Percentiles rank a stretch among this genome's conserved stretches.
Evolutionary conservation across 768 basidiomycete species (phyloP).

Genomic region (Psilocybe cubensis): DNA sequence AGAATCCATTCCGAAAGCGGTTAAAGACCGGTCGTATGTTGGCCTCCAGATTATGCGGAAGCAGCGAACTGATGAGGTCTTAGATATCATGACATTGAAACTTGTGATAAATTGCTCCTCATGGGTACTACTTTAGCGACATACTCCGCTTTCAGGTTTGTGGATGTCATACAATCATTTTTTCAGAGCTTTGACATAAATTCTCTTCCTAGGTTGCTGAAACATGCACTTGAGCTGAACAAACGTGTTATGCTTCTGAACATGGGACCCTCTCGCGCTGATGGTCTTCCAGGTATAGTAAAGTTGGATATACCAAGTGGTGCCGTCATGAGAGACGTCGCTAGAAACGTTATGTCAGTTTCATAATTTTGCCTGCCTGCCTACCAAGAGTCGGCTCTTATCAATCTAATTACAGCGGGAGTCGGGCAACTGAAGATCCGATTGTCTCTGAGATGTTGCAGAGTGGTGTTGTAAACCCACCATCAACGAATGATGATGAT

Average conservation of each 20-base stretch:
- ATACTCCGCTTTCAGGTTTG: slow-evolving; percentile 85
- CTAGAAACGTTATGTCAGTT: slow-evolving; percentile 61
- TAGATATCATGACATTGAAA: slow-evolving; percentile 63
- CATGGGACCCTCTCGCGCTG: slow-evolving; percentile 87
- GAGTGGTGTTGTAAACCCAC: slow-evolving; percentile 61
- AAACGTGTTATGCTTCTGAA: slow-evolving; percentile 87
- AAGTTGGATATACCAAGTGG: slow-evolving; percentile 83
- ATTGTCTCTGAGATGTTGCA: slow-evolving; percentile 52
- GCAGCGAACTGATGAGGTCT: not conserved
- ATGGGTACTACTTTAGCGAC: slow-evolving; percentile 93
- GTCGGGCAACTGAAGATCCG: slow-evolving; percentile 44
- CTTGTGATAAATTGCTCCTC: slow-evolving; percentile 70
- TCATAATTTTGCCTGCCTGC: slow-evolving; percentile 10
- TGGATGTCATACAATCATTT: not conserved
- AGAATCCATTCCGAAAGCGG: slow-evolving; percentile 72
- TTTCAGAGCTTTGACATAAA: slow-evolving; percentile 1
- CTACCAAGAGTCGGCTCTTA: not conserved
- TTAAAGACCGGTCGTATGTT: slow-evolving; percentile 75
- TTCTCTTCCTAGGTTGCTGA: slow-evolving; percentile 66
- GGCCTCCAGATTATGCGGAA: not conserved
- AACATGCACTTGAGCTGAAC: slow-evolving; percentile 71
- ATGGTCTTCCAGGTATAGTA: slow-evolving; percentile 65
- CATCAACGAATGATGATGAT: slow-evolving; percentile 40
- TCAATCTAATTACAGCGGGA: slow-evolving; percentile 42
- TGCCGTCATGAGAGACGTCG: slow-evolving; percentile 70